Percentiles rank a stretch among this genome's conserved stretches.
Evolutionary conservation across 345 rosid genomes (phyloP).

Genomic region (Sapria himalayana): DNA sequence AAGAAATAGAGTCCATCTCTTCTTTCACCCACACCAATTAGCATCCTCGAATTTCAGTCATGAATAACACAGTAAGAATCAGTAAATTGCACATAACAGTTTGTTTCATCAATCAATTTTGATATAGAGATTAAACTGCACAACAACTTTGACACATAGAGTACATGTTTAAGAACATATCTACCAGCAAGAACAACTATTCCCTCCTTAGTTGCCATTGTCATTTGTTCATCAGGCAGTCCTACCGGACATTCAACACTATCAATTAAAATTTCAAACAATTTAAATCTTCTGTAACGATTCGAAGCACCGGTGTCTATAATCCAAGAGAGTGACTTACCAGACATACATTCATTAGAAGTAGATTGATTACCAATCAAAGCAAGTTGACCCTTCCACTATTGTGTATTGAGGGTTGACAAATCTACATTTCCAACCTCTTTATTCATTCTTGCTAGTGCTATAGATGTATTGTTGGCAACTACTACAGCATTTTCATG

Average conservation of each 20-base stretch:
- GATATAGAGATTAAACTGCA: conserved; percentile 7
- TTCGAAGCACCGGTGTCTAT: neutral
- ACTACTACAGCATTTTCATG: no score
- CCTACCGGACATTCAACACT: neutral
- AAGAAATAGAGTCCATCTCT: conserved; percentile 1
- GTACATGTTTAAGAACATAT: neutral
- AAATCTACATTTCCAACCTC: no score
- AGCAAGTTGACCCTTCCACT: no score
- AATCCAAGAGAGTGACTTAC: neutral
- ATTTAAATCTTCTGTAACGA: neutral
- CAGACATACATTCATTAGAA: conserved; percentile 1
- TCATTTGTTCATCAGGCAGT: neutral
- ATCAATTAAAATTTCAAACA: neutral
- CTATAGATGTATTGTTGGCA: no score
- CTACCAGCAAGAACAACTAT: neutral
- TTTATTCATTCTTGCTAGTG: no score
- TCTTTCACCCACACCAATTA: conserved; percentile 6
- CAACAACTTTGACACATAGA: neutral
- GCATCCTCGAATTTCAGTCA: conserved; percentile 7
- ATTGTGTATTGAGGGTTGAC: no score
- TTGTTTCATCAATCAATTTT: neutral
- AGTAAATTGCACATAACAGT: neutral
- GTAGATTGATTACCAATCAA: no score
- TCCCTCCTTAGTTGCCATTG: neutral
- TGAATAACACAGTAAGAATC: conserved; percentile 2